Evolutionary conservation across 441 rosid species (phyloP).

Genomic region (Omphalea diandra): DNA sequence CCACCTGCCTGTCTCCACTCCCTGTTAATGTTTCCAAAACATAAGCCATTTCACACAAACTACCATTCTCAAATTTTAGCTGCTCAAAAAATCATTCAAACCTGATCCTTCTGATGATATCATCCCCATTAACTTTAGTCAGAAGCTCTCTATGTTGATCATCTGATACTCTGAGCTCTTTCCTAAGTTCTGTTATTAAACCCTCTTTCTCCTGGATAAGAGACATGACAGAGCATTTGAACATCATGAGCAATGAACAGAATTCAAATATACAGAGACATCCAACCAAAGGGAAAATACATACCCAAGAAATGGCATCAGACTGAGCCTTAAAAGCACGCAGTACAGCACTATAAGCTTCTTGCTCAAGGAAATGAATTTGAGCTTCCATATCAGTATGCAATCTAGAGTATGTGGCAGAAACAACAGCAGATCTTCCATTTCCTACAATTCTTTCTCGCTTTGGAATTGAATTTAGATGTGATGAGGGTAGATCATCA

Average conservation of each 20-base stretch:
- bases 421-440: constrained; percentile 51
- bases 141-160: constrained; percentile 94
- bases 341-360: constrained; percentile 85
- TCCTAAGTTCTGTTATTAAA: constrained; percentile 90
- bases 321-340: constrained; percentile 98
- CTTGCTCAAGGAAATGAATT: constrained; percentile 92
- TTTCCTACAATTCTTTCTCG: constrained; percentile 39
- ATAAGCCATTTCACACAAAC: constrained; percentile 15
- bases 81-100: constrained; percentile 30
- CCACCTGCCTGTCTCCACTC: constrained; percentile 92
- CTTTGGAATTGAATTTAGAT: constrained; percentile 37
- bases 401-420: constrained; percentile 37
- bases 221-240: constrained; percentile 15
- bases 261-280: constrained; percentile 9
- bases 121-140: constrained; percentile 76
- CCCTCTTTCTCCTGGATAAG: constrained; percentile 81
- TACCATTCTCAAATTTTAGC: constrained; percentile 16
- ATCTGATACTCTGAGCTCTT: constrained; percentile 94
- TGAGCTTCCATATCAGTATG: constrained; percentile 72
- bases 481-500: constrained; percentile 50
- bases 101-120: constrained; percentile 80
- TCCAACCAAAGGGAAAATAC: constrained; percentile 19
- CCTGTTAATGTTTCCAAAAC: constrained; percentile 38
- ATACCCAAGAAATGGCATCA: constrained; percentile 98
- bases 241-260: constrained; percentile 8